These are phyloP conservation scores for Syncephalastrum monosporum DNA, from an alignment of 371 early-diverging fungal genomes.

Conservation along the genomic window DNA sequence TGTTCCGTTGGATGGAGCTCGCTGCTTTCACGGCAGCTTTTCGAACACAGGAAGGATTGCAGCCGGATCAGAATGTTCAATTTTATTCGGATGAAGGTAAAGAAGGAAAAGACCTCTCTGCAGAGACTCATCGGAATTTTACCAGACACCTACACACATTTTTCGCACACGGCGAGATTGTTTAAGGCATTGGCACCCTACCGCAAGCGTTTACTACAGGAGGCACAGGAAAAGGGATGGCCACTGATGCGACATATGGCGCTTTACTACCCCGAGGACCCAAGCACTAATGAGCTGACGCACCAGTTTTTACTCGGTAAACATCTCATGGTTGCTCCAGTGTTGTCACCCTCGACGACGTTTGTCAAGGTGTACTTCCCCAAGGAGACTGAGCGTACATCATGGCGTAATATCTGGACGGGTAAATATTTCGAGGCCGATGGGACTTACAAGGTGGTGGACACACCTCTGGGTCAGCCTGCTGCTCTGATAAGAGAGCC, in stretches of 20 bases:
- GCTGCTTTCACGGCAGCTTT: conserved; percentile 47
- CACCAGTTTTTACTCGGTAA: conserved; percentile 40
- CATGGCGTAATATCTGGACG: conserved; percentile 50
- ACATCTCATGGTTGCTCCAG: conserved; percentile 39
- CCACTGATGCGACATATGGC: conserved; percentile 51
- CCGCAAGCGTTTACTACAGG: conserved; percentile 35
- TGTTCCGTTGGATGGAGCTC: conserved; percentile 56
- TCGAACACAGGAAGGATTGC: conserved; percentile 47
- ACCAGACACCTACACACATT: conserved; percentile 34
- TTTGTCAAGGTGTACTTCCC: conserved; percentile 52
- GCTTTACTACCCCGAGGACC: conserved; percentile 49
- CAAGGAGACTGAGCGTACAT: conserved; percentile 13
- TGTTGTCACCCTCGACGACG: conserved; percentile 27
- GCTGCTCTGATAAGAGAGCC: conserved; percentile 49
- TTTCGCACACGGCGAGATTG: conserved; percentile 37
- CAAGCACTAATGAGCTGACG: conserved; percentile 26
- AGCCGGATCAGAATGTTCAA: conserved; percentile 49
- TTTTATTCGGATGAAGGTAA: conserved; percentile 52
- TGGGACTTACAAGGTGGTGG: conserved; percentile 34
- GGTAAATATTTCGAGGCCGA: conserved; percentile 39
- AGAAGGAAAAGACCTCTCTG: too few relatives aligned
- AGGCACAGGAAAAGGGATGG: conserved; percentile 51
- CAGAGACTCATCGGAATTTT: not conserved
- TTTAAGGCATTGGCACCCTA: conserved; percentile 37
- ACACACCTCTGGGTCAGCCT: conserved; percentile 46